phyloP scores from a whole-genome alignment of 306 rosid species.

The Cucumis sativus region Cucumber_9930_V3 NC_026655.2:23352501-23353000 shows the following conservation, averaged over 20 bases:
- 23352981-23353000: background rate
- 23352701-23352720: constrained; percentile 70
- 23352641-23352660: constrained; percentile 51
- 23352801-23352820: background rate
- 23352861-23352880: background rate
- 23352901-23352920: background rate
- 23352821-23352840: background rate
- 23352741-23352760: constrained; percentile 31
- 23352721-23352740: constrained; percentile 52
- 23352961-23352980: background rate
- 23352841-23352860: background rate
- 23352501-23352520: constrained; percentile 30
- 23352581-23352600: constrained; percentile 24
- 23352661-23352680: constrained; percentile 73
- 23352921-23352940: background rate
- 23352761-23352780: constrained; percentile 38
- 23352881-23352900: too few species aligned
- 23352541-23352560: constrained; percentile 25
- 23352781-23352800: constrained; percentile 2
- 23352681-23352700: constrained; percentile 65
- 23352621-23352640: constrained; percentile 35
- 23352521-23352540: constrained; percentile 20
- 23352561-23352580: constrained; percentile 25
- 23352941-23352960: background rate
- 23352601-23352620: constrained; percentile 20